Evolutionary conservation across 495 filamentous ascomycete genomes (phyloP), one percentile per base, ranked within the genome.

Genomic region (Penicillium odoratum): DNA sequence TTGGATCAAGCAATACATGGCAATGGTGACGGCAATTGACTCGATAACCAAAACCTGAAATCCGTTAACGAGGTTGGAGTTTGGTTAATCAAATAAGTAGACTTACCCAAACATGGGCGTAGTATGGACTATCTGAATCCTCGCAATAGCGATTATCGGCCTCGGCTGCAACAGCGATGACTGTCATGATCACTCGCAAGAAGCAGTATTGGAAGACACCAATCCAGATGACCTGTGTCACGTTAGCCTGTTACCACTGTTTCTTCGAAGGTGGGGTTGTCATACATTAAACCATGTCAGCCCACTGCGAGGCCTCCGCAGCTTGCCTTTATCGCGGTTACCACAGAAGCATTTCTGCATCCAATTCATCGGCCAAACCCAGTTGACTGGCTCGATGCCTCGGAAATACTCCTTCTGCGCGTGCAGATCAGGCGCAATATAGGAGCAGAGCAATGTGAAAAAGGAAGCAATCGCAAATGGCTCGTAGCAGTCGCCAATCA

Each of bases 1-100:
- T 60, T 96, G 90, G 61, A 97, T 89, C 52, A 97, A 65, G 66
- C 87, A 91, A 76, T 90, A 96, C 90, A 97, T 96, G 51, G 92
- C 92, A 55, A 96, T 83, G 9, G 88, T 81, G 26, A 96, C 92
- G 5, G 88, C 84, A 40, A 82, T 61, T 62, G 81, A 84, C 65
- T 94, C 86, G 56, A 94, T 83, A 21, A 79, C 77, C 64, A 89
- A 71, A 7, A 87, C 82, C 87, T 90, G 60, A 33, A 45, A 30
- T 59, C 87, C 84, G 36, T 83, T 56, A 64, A 88, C 88, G 63
- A 31, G 6, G 3, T 28, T 18, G 87, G 88, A 56, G 15, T 13
- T 9, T 9, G 8, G 15, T 15, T 4, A 40, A 10, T 38, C 4
- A 7, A 46, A 44, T 40, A 67, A 74, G 52, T 47, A 82, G 56